Conservation (phyloP, 805 yeast genomes). For the Candida vartiovaarae region DNA sequence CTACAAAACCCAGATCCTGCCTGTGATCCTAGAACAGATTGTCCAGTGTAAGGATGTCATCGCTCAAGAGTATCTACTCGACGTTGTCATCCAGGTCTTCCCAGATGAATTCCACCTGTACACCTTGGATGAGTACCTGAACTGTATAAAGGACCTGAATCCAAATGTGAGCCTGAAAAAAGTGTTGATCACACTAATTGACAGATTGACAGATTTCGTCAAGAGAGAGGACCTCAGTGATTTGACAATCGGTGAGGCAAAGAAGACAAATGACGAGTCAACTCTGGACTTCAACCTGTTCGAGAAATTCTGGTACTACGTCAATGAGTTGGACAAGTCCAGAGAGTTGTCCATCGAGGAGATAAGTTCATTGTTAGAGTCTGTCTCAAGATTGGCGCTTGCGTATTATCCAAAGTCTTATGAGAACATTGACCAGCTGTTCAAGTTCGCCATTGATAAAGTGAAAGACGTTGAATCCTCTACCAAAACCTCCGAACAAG, state of each 20-base stretch:
- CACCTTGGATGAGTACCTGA: constrained; percentile 62
- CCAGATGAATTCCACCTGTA: constrained; percentile 86
- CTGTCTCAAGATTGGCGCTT: constrained; percentile 58
- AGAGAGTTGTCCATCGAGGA: constrained; percentile 65
- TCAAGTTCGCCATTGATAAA: constrained; percentile 41
- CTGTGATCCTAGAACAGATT: constrained; percentile 79
- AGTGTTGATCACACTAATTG: constrained; percentile 63
- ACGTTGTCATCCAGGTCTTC: constrained; percentile 88
- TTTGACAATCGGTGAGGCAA: constrained; percentile 9
- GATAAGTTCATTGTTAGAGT: constrained; percentile 54
- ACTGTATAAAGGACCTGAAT: constrained; percentile 57
- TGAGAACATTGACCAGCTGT: constrained; percentile 55
- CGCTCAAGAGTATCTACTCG: constrained; percentile 88
- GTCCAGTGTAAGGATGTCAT: constrained; percentile 86
- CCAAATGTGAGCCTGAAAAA: constrained; percentile 65
- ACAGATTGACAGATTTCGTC: constrained; percentile 55
- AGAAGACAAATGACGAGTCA: constrained; percentile 6
- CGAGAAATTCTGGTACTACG: constrained; percentile 58
- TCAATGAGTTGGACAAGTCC: constrained; percentile 43
- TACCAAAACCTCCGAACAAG: constrained; percentile 25
- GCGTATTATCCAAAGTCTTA: constrained; percentile 58
- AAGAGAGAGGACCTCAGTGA: constrained; percentile 29
- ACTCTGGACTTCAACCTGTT: constrained; percentile 36
- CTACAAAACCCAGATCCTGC: constrained; percentile 50
- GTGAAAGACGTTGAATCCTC: constrained; percentile 29